A percentile compares a stretch with the other conserved stretches of the same genome.
Conservation (phyloP, 257 asterid species). For the Handroanthus guayacan region DNA sequence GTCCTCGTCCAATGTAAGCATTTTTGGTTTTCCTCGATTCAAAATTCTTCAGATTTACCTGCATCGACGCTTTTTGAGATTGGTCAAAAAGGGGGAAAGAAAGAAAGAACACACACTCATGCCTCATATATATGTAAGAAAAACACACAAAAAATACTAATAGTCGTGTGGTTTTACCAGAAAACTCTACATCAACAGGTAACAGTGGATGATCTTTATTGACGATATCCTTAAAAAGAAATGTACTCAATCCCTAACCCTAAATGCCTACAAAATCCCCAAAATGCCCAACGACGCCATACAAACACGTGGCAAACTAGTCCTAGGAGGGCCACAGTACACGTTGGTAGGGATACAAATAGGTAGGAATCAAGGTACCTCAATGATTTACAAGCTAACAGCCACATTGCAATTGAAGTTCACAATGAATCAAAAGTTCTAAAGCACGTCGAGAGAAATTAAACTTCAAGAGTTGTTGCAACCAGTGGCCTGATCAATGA, state of each 20-base stretch:
- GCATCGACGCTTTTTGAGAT: too few relatives aligned
- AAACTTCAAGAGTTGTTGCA: background rate
- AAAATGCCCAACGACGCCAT: conserved; percentile 23
- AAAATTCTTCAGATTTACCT: background rate
- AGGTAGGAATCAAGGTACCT: conserved; percentile 17
- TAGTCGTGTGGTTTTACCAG: conserved; percentile 18
- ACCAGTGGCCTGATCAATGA: background rate
- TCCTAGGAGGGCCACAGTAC: background rate
- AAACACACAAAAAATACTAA: background rate
- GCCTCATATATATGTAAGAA: too few relatives aligned
- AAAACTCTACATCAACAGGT: conserved; percentile 11
- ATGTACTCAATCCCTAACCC: conserved; percentile 25
- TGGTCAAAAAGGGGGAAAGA: too few relatives aligned
- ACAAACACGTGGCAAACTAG: conserved; percentile 26
- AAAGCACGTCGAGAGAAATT: background rate
- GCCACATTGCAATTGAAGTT: background rate
- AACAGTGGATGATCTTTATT: conserved; percentile 11
- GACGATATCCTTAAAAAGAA: background rate
- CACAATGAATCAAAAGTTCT: conserved; percentile 10
- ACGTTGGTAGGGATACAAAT: background rate
- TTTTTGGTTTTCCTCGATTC: conserved; percentile 33
- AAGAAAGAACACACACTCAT: too few relatives aligned
- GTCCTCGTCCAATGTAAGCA: conserved; percentile 44
- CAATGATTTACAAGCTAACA: background rate
- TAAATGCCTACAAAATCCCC: conserved; percentile 17